Percentiles rank a stretch among this genome's conserved stretches.
phyloP scores from a whole-genome alignment of 73 alveolate genomes.

The Symbiodinium pilosum region DNA sequence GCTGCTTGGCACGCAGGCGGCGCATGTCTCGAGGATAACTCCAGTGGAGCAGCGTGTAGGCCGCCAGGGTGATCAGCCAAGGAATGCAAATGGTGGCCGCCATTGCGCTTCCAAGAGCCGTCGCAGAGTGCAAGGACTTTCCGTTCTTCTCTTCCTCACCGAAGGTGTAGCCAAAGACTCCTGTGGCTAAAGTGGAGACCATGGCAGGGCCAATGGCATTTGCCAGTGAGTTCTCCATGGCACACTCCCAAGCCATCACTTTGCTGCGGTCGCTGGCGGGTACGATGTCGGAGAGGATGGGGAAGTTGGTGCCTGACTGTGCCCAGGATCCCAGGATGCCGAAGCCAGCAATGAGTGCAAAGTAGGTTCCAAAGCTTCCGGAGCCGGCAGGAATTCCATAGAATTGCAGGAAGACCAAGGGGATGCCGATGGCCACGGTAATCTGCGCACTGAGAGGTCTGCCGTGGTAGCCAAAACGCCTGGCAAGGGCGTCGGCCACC shows the following conservation, averaged over 20 bases:
- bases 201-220: constrained; percentile 73
- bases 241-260: constrained; percentile 94
- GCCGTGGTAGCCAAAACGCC: constrained; percentile 88
- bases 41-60: constrained; percentile 93
- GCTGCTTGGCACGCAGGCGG: constrained; percentile 93
- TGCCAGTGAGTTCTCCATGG: constrained; percentile 88
- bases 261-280: constrained; percentile 94
- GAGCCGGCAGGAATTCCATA: constrained; percentile 88
- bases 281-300: constrained; percentile 88
- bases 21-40: constrained; percentile 94
- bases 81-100: constrained; percentile 93
- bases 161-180: constrained; percentile 65
- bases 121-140: constrained; percentile 54
- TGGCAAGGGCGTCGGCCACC: constrained; percentile 79
- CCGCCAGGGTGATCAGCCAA: constrained; percentile 38
- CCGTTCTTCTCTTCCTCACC: constrained; percentile 72
- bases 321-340: constrained; percentile 95
- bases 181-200: constrained; percentile 73
- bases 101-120: constrained; percentile 79
- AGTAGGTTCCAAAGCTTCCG: constrained; percentile 71
- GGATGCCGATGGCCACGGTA: constrained; percentile 84
- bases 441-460: constrained; percentile 88
- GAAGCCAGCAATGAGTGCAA: constrained; percentile 62
- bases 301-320: constrained; percentile 85
- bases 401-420: constrained; percentile 87